Evolutionary conservation across 2,329 filamentous ascomycete genomes (phyloP).

Genomic region (Exophiala oligosperma): DNA sequence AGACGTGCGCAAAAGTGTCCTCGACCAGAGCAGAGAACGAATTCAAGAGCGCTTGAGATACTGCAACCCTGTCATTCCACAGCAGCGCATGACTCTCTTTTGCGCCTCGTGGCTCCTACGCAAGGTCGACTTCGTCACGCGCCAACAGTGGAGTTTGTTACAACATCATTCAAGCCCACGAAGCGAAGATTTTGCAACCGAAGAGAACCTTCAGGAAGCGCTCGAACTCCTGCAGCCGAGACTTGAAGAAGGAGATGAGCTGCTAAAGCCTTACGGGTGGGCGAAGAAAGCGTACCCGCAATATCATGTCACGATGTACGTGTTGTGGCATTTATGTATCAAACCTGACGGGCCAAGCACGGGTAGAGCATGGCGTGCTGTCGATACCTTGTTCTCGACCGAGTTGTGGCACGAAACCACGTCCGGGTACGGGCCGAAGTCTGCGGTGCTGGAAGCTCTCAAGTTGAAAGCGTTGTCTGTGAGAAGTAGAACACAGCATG

Average conservation of each 20-base stretch:
- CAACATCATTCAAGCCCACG: constrained; percentile 1
- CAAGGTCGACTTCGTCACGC: constrained; percentile 39
- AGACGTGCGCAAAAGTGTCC: constrained; percentile 42
- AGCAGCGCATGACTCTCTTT: constrained; percentile 34
- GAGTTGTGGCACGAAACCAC: constrained; percentile 6
- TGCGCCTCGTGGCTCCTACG: constrained; percentile 33
- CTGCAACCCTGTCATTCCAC: constrained; percentile 56
- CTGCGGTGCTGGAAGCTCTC: constrained; percentile 6
- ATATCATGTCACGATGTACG: constrained; percentile 46
- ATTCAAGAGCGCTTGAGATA: constrained; percentile 51
- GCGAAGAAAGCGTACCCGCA: constrained; percentile 42
- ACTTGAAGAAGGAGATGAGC: constrained; percentile 38
- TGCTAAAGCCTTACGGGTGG: constrained; percentile 43
- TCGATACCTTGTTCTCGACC: constrained; percentile 16
- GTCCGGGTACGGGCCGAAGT: constrained; percentile 9
- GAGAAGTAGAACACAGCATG: neutral
- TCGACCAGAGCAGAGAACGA: constrained; percentile 46
- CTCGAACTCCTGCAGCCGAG: constrained; percentile 37
- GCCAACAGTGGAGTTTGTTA: constrained; percentile 29
- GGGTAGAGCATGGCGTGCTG: constrained; percentile 37
- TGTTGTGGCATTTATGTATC: constrained; percentile 47
- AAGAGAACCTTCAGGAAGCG: constrained; percentile 38
- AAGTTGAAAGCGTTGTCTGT: constrained; percentile 6
- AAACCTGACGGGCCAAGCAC: constrained; percentile 35
- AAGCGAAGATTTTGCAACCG: constrained; percentile 22